Evolutionary conservation across 1,139 yeast genomes (phyloP).

Genomic region (Wickerhamomyces sp.): DNA sequence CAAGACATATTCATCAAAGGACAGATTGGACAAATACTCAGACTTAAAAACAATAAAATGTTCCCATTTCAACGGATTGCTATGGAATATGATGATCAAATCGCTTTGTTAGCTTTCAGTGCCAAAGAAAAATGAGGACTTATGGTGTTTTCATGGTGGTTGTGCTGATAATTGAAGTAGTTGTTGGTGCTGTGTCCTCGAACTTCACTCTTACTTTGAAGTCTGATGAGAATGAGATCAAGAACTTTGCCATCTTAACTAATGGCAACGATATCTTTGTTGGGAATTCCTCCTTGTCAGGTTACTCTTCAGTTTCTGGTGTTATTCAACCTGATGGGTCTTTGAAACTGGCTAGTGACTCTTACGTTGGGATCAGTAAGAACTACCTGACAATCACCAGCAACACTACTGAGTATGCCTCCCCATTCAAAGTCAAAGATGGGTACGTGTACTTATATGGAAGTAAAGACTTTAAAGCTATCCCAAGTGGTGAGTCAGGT

Average conservation of each 20-base stretch:
- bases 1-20: too few relatives aligned
- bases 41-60: too few relatives aligned
- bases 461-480: slow-evolving; percentile 6
- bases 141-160: too few relatives aligned
- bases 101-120: too few relatives aligned
- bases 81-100: too few relatives aligned
- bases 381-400: slow-evolving; percentile 9
- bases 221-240: too few relatives aligned
- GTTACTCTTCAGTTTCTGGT: slow-evolving; percentile 5
- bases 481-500: slow-evolving; percentile 12
- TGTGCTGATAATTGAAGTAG: too few relatives aligned
- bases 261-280: neutral
- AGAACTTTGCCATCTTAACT: neutral
- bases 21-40: too few relatives aligned
- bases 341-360: neutral
- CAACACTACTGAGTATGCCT: slow-evolving; percentile 4
- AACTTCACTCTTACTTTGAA: too few relatives aligned
- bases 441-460: slow-evolving; percentile 8
- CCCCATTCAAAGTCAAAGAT: slow-evolving; percentile 6
- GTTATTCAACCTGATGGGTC: slow-evolving; percentile 11
- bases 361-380: slow-evolving; percentile 5
- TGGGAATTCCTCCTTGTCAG: neutral
- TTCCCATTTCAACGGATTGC: too few relatives aligned
- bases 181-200: too few relatives aligned
- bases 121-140: too few relatives aligned